Evolutionary conservation across 441 rosid genomes (phyloP).

Genomic region (Viola pubescens): DNA sequence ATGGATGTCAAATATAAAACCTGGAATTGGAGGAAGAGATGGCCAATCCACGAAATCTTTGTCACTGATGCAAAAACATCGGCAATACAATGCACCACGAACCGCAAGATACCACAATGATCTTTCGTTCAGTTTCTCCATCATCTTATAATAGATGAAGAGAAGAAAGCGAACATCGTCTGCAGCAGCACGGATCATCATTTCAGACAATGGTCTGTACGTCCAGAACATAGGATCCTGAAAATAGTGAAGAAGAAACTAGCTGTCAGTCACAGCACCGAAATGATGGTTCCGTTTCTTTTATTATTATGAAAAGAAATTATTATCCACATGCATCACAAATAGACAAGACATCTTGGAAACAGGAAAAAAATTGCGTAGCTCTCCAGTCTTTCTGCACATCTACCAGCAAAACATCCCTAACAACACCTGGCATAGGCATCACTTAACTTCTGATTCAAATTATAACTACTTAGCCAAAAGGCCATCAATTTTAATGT

Average conservation of each 20-base stretch:
- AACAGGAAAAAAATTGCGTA: no score
- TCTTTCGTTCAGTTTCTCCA: slow-evolving; percentile 55
- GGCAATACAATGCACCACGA: slow-evolving; percentile 70
- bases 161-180: slow-evolving; percentile 96
- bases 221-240: slow-evolving; percentile 93
- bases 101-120: slow-evolving; percentile 83
- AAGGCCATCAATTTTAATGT: no score
- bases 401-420: no score
- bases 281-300: neutral
- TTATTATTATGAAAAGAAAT: no score
- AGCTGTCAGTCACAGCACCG: neutral
- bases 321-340: no score
- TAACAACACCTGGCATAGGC: no score
- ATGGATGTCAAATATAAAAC: slow-evolving; percentile 23
- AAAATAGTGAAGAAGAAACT: slow-evolving; percentile 13
- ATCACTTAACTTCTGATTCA: no score
- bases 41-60: slow-evolving; percentile 74
- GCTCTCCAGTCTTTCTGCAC: no score
- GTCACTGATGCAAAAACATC: slow-evolving; percentile 79
- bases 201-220: slow-evolving; percentile 70
- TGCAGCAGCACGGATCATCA: slow-evolving; percentile 86
- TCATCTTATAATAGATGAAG: slow-evolving; percentile 67
- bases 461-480: no score
- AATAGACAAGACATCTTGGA: no score
- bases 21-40: slow-evolving; percentile 62